These are phyloP conservation scores for Zasmidium cellare DNA, from an alignment of 2,329 filamentous ascomycete genomes.

Conservation along the genomic window DNA sequence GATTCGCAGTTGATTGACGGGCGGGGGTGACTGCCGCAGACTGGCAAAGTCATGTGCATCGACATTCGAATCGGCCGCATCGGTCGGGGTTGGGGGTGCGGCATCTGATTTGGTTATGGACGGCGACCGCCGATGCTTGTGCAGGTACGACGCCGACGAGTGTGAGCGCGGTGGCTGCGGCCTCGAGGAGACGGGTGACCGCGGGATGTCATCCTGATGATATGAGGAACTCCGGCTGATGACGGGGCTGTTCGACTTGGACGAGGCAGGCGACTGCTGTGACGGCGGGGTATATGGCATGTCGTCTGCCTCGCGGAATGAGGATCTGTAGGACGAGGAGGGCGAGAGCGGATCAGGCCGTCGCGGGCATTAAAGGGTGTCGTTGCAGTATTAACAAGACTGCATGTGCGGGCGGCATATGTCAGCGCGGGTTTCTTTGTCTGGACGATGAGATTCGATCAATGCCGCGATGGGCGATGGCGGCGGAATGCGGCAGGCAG, in stretches of 20 bases:
- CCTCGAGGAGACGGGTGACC: conserved; percentile 40
- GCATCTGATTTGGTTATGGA: conserved; percentile 39
- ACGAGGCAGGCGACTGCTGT: conserved; percentile 60
- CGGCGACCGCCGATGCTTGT: conserved; percentile 61
- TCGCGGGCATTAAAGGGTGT: conserved; percentile 45
- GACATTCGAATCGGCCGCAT: conserved; percentile 18
- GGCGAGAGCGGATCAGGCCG: conserved; percentile 33
- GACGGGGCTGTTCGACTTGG: conserved; percentile 53
- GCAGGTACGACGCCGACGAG: conserved; percentile 62
- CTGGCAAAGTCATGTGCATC: conserved; percentile 45
- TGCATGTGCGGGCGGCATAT: conserved; percentile 10
- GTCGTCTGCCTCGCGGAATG: conserved; percentile 32
- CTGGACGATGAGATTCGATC: background rate
- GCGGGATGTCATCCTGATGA: conserved; percentile 39
- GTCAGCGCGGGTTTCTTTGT: conserved; percentile 7
- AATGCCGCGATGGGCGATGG: background rate
- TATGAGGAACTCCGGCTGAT: conserved; percentile 54
- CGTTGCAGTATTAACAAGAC: conserved; percentile 20
- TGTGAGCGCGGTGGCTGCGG: conserved; percentile 56
- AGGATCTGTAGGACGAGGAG: conserved; percentile 27
- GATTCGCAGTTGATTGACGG: conserved; percentile 72
- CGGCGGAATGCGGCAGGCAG: background rate
- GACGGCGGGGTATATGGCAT: conserved; percentile 90
- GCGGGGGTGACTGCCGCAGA: conserved; percentile 81
- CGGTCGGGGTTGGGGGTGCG: conserved; percentile 32